A percentile compares a stretch with the other conserved stretches of the same genome.
Evolutionary conservation across 2,329 filamentous ascomycete genomes (phyloP).

Genomic region (Neodidymelliopsis sp.): DNA sequence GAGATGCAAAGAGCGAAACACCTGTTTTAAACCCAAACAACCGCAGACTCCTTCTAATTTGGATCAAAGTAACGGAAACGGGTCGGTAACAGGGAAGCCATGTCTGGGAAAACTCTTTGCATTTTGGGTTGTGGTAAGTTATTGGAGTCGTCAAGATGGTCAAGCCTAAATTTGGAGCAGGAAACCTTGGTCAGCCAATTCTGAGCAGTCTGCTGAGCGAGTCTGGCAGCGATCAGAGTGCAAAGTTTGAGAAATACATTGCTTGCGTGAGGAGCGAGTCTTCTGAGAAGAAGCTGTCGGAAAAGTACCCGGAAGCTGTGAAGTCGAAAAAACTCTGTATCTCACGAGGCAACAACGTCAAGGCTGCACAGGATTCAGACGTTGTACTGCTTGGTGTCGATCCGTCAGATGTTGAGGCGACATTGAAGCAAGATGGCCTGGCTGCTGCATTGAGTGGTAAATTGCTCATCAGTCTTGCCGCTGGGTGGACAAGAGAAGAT

Average conservation of each 20-base stretch:
- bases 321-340: conserved; percentile 41
- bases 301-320: conserved; percentile 41
- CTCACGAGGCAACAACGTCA: conserved; percentile 46
- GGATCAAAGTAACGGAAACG: background rate
- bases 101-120: conserved; percentile 27
- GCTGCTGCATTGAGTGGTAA: conserved; percentile 53
- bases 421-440: conserved; percentile 51
- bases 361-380: conserved; percentile 48
- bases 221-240: conserved; percentile 12
- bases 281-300: conserved; percentile 46
- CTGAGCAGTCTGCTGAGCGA: conserved; percentile 44
- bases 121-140: conserved; percentile 42
- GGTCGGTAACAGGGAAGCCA: background rate
- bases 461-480: conserved; percentile 60
- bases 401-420: conserved; percentile 53
- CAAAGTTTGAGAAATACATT: conserved; percentile 46
- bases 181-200: conserved; percentile 52
- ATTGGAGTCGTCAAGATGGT: background rate
- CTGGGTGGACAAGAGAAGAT: conserved; percentile 56
- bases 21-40: background rate
- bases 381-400: conserved; percentile 59
- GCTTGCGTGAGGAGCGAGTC: conserved; percentile 53
- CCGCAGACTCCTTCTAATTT: background rate
- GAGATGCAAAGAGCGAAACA: background rate
- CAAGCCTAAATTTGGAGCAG: conserved; percentile 26